phyloP scores from a whole-genome alignment of 179 eudicot genomes.

The Corrigiola litoralis region DNA sequence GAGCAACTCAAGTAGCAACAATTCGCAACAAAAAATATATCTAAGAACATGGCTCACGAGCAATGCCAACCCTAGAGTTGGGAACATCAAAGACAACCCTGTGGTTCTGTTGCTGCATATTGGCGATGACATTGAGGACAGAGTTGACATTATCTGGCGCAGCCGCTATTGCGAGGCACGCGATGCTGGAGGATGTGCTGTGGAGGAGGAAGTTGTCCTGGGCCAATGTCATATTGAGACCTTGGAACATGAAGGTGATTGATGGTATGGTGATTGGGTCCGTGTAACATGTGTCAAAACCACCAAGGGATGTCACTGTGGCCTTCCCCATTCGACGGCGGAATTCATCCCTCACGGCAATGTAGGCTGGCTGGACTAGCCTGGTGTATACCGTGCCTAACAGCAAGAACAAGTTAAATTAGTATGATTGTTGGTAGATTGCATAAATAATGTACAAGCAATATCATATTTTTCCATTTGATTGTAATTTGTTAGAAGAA shows the following conservation, averaged over 20 bases:
- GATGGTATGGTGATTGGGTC: conserved; percentile 50
- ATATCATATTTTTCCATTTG: no score
- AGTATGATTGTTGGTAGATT: not conserved
- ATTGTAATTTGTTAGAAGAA: no score
- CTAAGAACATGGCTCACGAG: conserved; percentile 46
- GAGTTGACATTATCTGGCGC: conserved; percentile 47
- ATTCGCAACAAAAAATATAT: not conserved
- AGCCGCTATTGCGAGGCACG: conserved; percentile 73
- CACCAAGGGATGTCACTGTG: conserved; percentile 52
- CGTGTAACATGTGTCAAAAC: conserved; percentile 70
- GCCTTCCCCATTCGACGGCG: conserved; percentile 47
- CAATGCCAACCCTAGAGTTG: conserved; percentile 50
- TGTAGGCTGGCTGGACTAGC: conserved; percentile 59
- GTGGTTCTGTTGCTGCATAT: conserved; percentile 73
- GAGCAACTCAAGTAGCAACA: not conserved
- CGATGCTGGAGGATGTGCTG: conserved; percentile 42
- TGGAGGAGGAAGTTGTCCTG: conserved; percentile 67
- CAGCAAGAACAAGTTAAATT: no score
- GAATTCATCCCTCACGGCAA: conserved; percentile 57
- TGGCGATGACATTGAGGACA: conserved; percentile 71
- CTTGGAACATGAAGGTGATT: conserved; percentile 65
- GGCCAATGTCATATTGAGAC: conserved; percentile 49
- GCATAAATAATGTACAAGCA: not conserved
- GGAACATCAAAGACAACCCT: conserved; percentile 49
- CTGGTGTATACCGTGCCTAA: conserved; percentile 67